Conservation (phyloP, 352 stramenopile genomes). For the Globisporangium recalcitrans region DNA sequence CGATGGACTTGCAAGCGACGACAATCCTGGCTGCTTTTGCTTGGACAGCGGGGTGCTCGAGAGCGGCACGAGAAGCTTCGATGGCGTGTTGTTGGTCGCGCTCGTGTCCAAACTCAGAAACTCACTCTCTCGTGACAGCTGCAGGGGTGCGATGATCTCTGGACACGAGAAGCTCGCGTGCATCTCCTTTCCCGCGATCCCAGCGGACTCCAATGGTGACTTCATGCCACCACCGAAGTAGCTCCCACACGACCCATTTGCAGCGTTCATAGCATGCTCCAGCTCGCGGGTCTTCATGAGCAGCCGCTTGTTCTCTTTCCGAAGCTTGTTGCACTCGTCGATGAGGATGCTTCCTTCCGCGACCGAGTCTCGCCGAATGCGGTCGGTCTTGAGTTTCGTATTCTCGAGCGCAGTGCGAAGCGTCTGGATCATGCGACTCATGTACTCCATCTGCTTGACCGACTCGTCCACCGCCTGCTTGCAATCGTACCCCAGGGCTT, state of each 20-base stretch:
- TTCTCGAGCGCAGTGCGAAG: conserved; percentile 58
- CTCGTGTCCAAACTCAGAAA: conserved; percentile 17
- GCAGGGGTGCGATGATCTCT: conserved; percentile 21
- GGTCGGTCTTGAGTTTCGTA: conserved; percentile 60
- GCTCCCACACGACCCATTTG: conserved; percentile 3
- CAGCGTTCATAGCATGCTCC: conserved; percentile 29
- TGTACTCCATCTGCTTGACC: conserved; percentile 76
- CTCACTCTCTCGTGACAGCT: conserved; percentile 19
- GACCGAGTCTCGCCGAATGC: conserved; percentile 65
- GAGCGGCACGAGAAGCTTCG: conserved; percentile 23
- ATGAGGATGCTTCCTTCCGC: conserved; percentile 73
- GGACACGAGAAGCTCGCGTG: conserved; percentile 32
- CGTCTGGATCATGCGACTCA: conserved; percentile 70
- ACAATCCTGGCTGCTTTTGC: conserved; percentile 15
- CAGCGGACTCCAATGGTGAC: conserved; percentile 3
- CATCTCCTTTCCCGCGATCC: conserved; percentile 13
- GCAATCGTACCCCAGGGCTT: conserved; percentile 63
- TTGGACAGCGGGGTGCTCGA: conserved; percentile 24
- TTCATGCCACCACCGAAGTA: conserved; percentile 10
- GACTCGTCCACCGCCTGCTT: conserved; percentile 74
- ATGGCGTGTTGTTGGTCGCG: conserved; percentile 5
- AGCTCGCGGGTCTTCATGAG: conserved; percentile 61
- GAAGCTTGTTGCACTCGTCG: conserved; percentile 73
- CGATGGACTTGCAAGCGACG: background rate
- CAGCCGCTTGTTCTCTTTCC: conserved; percentile 71